Base-by-base conservation (phyloP, 495 filamentous ascomycete genomes). In the Aspergillus avenaceus region DNA sequence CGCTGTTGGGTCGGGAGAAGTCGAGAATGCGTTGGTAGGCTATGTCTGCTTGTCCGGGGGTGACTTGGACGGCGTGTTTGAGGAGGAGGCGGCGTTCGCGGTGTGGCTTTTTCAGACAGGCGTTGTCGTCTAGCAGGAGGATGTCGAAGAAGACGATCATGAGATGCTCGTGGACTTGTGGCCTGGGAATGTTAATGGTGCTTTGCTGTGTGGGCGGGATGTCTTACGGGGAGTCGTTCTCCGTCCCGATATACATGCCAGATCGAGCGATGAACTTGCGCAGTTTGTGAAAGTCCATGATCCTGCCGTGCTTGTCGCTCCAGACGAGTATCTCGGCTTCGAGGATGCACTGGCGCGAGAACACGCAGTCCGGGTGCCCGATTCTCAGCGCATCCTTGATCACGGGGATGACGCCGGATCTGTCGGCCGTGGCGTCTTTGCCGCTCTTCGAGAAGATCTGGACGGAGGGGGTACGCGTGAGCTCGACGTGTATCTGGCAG, bases 391-490 rank as follows among this genome's bases (percentile, higher is more conserved):
- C 79, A 4, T 79, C 62, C 25, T 67, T 69, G 19, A 72, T 58
- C 22, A 56, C 75, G 41, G 76, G 63, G 50, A 88, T 79, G 14
- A 93, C 65, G 8, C 69, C 75, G 19, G 59, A 59, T 23, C 86
- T 78, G 64, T 95, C 90, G 38, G 63, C 44, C 0, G 89, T 95
- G 7, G 89, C 91, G 53, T 95, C 88, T 58, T 91, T 92, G 29
- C 90, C 89, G 52, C 88, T 91, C 65, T 96, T 96, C 8, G 88
- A 93, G 60, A 95, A 95, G 23, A 96, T 88, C 38, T 85, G 84
- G 8, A 95, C 83, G 28, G 69, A 74, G 25, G 76, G 73, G 3
- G 74, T 47, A 0, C 59, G 58, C 37, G 71, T 69, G 14, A 89
- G 70, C 50, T 95, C 83, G 18, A 96, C 78, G 50, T 96, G 90